phyloP scores from a whole-genome alignment of 1,139 yeast species.

The Debaryomyces sp. region DNA sequence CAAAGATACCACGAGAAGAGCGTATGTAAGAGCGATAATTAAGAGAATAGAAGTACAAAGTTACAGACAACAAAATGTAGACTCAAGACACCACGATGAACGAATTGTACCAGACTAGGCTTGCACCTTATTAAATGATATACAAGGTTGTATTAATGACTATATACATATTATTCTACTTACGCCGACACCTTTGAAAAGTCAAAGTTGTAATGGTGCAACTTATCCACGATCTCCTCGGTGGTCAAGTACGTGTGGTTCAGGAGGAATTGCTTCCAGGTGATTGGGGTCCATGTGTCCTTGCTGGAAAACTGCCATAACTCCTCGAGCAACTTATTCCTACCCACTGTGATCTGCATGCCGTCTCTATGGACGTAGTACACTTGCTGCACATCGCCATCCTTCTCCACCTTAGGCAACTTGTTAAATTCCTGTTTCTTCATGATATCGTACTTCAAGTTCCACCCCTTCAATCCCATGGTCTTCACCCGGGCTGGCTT shows the following conservation, averaged over 20 bases:
- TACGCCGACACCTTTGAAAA: slow-evolving; percentile 29
- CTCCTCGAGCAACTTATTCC: slow-evolving; percentile 57
- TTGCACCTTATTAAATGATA: neutral
- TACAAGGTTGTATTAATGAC: slow-evolving; percentile 5
- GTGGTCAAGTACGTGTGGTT: slow-evolving; percentile 41
- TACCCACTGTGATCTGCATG: slow-evolving; percentile 59
- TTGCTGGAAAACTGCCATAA: slow-evolving; percentile 57
- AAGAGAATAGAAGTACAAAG: neutral
- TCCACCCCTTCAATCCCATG: slow-evolving; percentile 92
- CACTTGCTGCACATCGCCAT: slow-evolving; percentile 43
- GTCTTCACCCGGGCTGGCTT: slow-evolving; percentile 89
- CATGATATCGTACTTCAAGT: slow-evolving; percentile 73
- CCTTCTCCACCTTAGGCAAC: slow-evolving; percentile 27
- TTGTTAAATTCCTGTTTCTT: slow-evolving; percentile 29
- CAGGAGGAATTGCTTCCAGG: slow-evolving; percentile 47
- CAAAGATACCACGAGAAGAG: no score
- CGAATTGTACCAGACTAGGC: neutral
- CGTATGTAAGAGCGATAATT: neutral
- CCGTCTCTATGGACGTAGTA: slow-evolving; percentile 54
- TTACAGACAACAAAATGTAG: no score
- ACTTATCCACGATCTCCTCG: slow-evolving; percentile 44
- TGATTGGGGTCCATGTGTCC: slow-evolving; percentile 46
- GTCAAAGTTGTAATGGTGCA: slow-evolving; percentile 38
- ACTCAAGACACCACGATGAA: no score
- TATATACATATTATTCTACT: slow-evolving; percentile 5